Evolutionary conservation across 2,329 filamentous ascomycete genomes (phyloP), one percentile per base, ranked within the genome.

Genomic region (Verticillium zaregamsianum): DNA sequence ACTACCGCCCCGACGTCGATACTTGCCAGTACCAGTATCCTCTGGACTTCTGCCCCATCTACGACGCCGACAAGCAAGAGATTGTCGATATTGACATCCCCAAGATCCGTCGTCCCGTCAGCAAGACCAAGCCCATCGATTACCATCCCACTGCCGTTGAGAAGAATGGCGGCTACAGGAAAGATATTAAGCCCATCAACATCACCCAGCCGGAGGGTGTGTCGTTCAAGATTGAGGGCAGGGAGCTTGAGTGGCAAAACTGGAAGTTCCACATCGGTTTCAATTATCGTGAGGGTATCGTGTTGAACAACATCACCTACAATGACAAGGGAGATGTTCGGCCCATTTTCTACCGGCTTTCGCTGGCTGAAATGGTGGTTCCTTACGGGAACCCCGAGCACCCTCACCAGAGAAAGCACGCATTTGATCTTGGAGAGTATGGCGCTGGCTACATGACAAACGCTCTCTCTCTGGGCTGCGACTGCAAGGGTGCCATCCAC

Each of bases 241-340:
- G 92, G 12, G 85, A 86, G 55, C 83, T 97, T 58, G 86, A 87
- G 66, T 97, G 93, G 93, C 93, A 96, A 75, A 96, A 96, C 72
- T 97, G 92, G 90, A 94, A 86, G 69, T 86, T 97, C 66, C 93
- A 97, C 73, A 86, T 97, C 63, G 93, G 93, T 28, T 97, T 97
- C 84, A 97, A 96, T 81, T 95, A 97, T 79, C 86, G 91, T 31
- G 93, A 97, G 76, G 93, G 93, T 25, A 90, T 97, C 67, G 90
- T 97, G 2, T 81, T 97, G 7, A 95, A 91, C 75, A 92, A 97
- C 77, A 93, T 97, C 72, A 91, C 88, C 3, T 96, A 90, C 77
- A 93, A 92, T 68, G 93, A 97, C 76, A 91, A 92, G 74, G 88
- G 91, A 55, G 89, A 79, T 54, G 81, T 89, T 37, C 84, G 93